These are phyloP conservation scores for Fusarium longipes DNA, from an alignment of 2,329 filamentous ascomycete species.

Conservation along the genomic window DNA sequence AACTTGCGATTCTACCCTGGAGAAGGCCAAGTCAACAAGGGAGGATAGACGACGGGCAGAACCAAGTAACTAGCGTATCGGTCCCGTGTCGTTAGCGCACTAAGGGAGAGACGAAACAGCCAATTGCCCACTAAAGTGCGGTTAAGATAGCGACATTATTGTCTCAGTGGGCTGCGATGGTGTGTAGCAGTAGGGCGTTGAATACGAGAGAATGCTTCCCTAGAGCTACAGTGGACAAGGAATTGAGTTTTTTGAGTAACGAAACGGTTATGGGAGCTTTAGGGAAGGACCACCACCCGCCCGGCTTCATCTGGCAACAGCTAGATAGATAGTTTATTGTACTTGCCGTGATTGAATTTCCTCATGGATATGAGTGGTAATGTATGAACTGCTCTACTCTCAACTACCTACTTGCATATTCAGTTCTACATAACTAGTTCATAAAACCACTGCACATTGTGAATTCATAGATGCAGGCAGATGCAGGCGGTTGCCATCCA, in stretches of 20 bases:
- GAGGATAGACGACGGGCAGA: conserved; percentile 3
- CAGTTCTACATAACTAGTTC: background rate
- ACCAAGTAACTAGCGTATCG: conserved; percentile 28
- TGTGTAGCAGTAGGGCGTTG: conserved; percentile 36
- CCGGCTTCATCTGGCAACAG: background rate
- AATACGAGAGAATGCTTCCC: conserved; percentile 44
- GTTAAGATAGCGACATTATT: conserved; percentile 26
- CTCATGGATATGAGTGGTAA: background rate
- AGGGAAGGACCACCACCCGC: conserved; percentile 13
- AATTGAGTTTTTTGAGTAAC: conserved; percentile 28
- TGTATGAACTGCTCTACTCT: background rate
- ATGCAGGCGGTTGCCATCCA: no score
- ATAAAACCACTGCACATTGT: background rate
- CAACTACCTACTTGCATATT: background rate
- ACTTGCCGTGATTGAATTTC: background rate
- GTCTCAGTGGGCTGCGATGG: conserved; percentile 24
- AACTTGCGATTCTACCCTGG: conserved; percentile 17
- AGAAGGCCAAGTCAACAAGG: conserved; percentile 14
- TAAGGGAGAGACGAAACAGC: conserved; percentile 17
- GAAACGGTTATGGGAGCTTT: conserved; percentile 23
- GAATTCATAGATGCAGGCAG: background rate
- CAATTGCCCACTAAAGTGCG: conserved; percentile 22
- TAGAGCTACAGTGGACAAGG: conserved; percentile 5
- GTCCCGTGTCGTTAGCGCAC: conserved; percentile 31
- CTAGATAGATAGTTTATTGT: background rate